phyloP scores from a whole-genome alignment of 2,329 filamentous ascomycete species.

The Dothistroma septosporum region DNA sequence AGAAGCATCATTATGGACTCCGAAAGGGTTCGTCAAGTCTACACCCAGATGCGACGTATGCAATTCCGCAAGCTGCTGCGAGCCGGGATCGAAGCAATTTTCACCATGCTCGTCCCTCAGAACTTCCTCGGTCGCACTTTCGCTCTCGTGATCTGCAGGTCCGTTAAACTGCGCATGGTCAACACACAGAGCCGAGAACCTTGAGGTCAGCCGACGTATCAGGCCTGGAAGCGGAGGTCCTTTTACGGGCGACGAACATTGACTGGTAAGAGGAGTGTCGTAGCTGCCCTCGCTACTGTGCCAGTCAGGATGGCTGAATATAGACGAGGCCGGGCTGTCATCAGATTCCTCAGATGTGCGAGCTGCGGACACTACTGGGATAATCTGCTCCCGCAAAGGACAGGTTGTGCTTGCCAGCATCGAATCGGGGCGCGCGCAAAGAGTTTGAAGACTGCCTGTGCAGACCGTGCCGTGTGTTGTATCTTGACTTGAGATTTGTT shows the following conservation, averaged over 20 bases:
- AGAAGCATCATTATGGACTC: background rate
- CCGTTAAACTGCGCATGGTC: constrained; percentile 7
- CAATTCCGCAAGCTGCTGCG: no score
- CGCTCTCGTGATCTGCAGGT: background rate
- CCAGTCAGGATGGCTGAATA: background rate
- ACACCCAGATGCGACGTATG: background rate
- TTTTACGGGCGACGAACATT: constrained; percentile 14
- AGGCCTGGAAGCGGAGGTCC: background rate
- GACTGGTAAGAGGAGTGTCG: constrained; percentile 21
- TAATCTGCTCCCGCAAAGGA: background rate
- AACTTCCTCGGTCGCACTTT: background rate
- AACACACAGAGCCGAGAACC: background rate
- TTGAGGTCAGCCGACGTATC: background rate
- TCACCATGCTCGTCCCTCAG: background rate
- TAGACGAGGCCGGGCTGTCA: background rate
- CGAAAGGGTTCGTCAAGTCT: background rate
- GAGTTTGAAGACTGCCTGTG: background rate
- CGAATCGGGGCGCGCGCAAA: background rate
- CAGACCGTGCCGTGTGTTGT: background rate
- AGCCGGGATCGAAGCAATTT: background rate
- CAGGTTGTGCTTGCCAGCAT: background rate
- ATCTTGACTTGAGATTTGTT: background rate
- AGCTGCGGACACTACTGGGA: background rate
- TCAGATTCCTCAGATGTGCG: background rate
- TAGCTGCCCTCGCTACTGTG: constrained; percentile 4